Evolutionary conservation across 2,329 filamentous ascomycete species (phyloP).

Genomic region (Coniochaeta sp.): DNA sequence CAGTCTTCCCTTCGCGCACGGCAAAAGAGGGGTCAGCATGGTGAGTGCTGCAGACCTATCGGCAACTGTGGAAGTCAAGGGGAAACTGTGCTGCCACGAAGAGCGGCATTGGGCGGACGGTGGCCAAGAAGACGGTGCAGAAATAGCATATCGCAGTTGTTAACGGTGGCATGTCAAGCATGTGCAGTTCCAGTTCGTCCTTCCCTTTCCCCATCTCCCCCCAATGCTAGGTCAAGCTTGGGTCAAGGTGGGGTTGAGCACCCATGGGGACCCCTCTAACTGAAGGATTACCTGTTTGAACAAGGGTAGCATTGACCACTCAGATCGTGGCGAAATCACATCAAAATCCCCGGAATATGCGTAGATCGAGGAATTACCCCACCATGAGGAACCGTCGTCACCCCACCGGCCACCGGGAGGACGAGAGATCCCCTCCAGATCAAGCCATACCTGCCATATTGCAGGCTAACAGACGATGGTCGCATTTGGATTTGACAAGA

Average conservation of each 20-base stretch:
- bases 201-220: not conserved
- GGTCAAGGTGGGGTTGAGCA: not conserved
- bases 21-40: not conserved
- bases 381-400: not conserved
- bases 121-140: too few relatives aligned
- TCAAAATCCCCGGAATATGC: not conserved
- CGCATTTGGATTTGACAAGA: too few relatives aligned
- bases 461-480: too few relatives aligned
- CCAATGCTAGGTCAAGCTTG: not conserved
- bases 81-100: not conserved
- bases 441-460: not conserved
- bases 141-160: not conserved
- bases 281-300: not conserved
- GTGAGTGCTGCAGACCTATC: not conserved
- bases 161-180: not conserved
- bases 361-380: not conserved
- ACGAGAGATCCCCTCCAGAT: not conserved
- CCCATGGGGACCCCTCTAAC: not conserved
- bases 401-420: too few relatives aligned
- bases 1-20: not conserved
- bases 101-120: too few relatives aligned
- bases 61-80: not conserved
- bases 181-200: too few relatives aligned
- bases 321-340: not conserved
- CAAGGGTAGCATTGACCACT: not conserved